A percentile compares a stretch with the other conserved stretches of the same genome.
These are phyloP conservation scores for Calonectria pteridis DNA, from an alignment of 2,329 filamentous ascomycete genomes.

Conservation along the genomic window DNA sequence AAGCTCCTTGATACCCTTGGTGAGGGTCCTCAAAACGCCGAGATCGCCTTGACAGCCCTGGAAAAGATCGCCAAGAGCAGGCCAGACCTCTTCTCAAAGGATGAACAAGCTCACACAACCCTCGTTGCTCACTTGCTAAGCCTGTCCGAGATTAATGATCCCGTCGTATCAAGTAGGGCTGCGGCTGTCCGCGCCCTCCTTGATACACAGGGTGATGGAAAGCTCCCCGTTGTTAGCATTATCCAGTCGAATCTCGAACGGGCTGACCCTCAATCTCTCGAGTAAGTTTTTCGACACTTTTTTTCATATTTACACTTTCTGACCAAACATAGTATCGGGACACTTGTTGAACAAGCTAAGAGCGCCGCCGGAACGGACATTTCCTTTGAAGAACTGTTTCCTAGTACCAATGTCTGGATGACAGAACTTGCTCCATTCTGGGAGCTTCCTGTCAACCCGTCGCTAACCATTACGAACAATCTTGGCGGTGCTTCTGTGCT, in stretches of 20 bases:
- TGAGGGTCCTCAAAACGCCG: constrained; percentile 43
- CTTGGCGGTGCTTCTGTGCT: constrained; percentile 80
- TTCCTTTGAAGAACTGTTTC: constrained; percentile 67
- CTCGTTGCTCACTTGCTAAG: constrained; percentile 67
- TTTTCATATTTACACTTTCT: neutral
- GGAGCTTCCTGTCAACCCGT: constrained; percentile 64
- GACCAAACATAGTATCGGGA: constrained; percentile 59
- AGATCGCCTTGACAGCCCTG: constrained; percentile 57
- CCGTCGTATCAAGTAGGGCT: constrained; percentile 55
- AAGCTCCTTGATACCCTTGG: constrained; percentile 51
- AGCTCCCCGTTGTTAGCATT: constrained; percentile 61
- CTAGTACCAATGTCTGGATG: constrained; percentile 74
- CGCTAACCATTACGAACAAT: constrained; percentile 79
- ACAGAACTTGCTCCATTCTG: constrained; percentile 69
- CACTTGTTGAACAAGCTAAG: constrained; percentile 62
- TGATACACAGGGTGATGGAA: constrained; percentile 57
- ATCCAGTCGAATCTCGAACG: constrained; percentile 68
- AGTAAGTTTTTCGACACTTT: constrained; percentile 52
- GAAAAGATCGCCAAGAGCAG: constrained; percentile 61
- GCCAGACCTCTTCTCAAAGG: constrained; percentile 58
- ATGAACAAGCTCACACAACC: constrained; percentile 60
- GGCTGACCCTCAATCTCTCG: constrained; percentile 62
- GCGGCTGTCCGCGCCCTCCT: constrained; percentile 59
- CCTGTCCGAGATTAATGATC: constrained; percentile 63
- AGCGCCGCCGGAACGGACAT: constrained; percentile 47